Conservation (phyloP, 2,329 filamentous ascomycete genomes). For the Aureobasidium zeae region DNA sequence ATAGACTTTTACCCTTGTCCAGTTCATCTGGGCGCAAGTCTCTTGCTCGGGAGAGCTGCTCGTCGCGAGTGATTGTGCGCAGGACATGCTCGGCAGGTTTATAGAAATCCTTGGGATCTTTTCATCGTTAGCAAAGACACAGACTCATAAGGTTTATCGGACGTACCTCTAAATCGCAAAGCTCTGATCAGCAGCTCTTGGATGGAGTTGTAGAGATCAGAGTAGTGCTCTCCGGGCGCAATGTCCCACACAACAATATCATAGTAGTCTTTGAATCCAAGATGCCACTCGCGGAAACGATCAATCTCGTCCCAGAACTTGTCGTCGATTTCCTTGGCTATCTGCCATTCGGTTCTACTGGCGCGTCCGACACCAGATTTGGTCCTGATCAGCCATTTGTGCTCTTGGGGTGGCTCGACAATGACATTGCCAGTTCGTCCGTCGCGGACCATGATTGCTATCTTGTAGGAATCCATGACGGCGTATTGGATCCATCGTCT, state of each 20-base stretch:
- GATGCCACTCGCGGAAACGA: slow-evolving; percentile 12
- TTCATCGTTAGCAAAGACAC: neutral
- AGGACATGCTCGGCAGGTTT: slow-evolving; percentile 28
- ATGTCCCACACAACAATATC: slow-evolving; percentile 34
- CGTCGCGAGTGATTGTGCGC: slow-evolving; percentile 31
- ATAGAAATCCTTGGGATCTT: slow-evolving; percentile 27
- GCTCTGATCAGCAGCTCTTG: slow-evolving; percentile 32
- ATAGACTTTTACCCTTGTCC: slow-evolving; percentile 24
- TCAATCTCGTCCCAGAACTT: slow-evolving; percentile 16
- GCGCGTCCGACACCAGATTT: slow-evolving; percentile 34
- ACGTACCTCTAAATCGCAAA: slow-evolving; percentile 23
- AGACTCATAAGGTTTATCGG: neutral
- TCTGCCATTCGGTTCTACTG: slow-evolving; percentile 31
- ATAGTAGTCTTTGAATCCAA: slow-evolving; percentile 34
- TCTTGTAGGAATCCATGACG: slow-evolving; percentile 30
- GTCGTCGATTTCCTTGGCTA: slow-evolving; percentile 29
- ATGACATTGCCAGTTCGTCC: slow-evolving; percentile 14
- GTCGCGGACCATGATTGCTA: slow-evolving; percentile 33
- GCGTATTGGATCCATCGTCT: slow-evolving; percentile 37
- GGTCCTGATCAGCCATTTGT: slow-evolving; percentile 33
- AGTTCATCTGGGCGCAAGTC: slow-evolving; percentile 31
- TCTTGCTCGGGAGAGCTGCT: slow-evolving; percentile 28
- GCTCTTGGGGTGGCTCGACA: slow-evolving; percentile 26
- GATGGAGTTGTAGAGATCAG: slow-evolving; percentile 17
- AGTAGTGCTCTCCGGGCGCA: slow-evolving; percentile 27